phyloP scores from a whole-genome alignment of 805 yeast genomes.

The Barnettozyma sp. region DNA sequence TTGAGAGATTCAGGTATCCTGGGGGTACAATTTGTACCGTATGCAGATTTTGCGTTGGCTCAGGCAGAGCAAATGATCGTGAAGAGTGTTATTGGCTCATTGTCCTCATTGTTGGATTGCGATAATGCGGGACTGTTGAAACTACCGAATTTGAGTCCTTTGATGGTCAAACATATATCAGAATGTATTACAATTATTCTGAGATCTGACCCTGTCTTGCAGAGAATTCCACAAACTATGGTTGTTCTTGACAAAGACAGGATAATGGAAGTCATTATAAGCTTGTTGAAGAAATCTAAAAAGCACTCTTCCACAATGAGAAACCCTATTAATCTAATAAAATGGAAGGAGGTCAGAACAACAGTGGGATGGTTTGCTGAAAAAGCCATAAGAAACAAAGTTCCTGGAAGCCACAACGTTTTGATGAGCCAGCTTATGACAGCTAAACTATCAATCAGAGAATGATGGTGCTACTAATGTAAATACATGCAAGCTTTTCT shows the following conservation, averaged over 20 bases:
- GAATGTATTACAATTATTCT: conserved; percentile 44
- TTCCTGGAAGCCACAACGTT: conserved; percentile 12
- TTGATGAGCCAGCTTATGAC: conserved; percentile 15
- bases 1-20: conserved; percentile 25
- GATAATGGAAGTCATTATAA: conserved; percentile 28
- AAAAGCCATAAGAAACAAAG: conserved; percentile 12
- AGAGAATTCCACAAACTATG: conserved; percentile 18
- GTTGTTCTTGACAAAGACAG: conserved; percentile 27
- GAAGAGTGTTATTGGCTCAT: conserved; percentile 64
- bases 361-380: conserved; percentile 19
- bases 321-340: conserved; percentile 9
- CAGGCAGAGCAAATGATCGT: conserved; percentile 62
- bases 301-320: conserved; percentile 13
- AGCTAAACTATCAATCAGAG: conserved; percentile 15
- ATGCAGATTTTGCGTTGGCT: conserved; percentile 35
- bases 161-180: conserved; percentile 36
- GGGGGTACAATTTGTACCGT: conserved; percentile 25
- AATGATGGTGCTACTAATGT: conserved; percentile 5
- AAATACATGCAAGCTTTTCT: background rate
- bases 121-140: conserved; percentile 54
- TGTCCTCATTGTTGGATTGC: conserved; percentile 60
- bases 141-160: conserved; percentile 28
- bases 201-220: conserved; percentile 15
- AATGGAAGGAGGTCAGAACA: conserved; percentile 13
- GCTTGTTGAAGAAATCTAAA: conserved; percentile 22